Base-by-base conservation (phyloP, 495 filamentous ascomycete species). In the Penicillium steckii region DNA sequence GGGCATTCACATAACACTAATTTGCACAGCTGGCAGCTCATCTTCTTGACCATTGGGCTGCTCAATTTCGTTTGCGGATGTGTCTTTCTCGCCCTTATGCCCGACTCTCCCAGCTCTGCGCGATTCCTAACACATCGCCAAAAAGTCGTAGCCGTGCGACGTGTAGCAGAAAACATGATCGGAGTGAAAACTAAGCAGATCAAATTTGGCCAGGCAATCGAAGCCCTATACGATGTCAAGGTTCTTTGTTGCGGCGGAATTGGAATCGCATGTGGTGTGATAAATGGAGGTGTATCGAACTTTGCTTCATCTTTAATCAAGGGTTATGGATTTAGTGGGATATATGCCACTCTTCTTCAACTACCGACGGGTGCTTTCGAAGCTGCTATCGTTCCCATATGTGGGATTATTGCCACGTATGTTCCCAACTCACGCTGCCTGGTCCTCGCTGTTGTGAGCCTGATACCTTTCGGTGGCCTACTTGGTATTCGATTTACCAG, bases 31-130 rank as follows among this genome's bases (percentile, higher is more conserved):
- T 85, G 83, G 80, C 68, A 83, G 48, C 70, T 81, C 0, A 75
- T 84, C 30, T 85, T 82, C 59, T 59, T 84, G 22, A 73, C 76
- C 13, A 77, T 78, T 41, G 80, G 80, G 5, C 59, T 73, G 1
- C 56, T 80, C n/a, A 80, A 75, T 26, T 70, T 79, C 15, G 53
- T 76, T 30, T 64, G 69, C 50, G 79, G 68, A 1, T 24, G 67
- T 27, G 50, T 77, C 1, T 73, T 78, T 42, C 65, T 73, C 1
- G 55, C 59, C 26, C 53, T 68, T 6, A 60, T 78, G 61, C 75
- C 75, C 1, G 75, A 77, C 43, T 73, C 69, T 3, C 75, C 75
- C 0, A 64, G 60, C 29, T 65, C 61, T 17, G 75, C 75, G 7
- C 66, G 59, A 25, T 66, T 76, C 23, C 62, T 78, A 19, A 67